Percentiles rank a stretch among this genome's conserved stretches.
phyloP scores from a whole-genome alignment of 1,284 basidiomycete genomes.

The Cryptococcus sp. region DNA sequence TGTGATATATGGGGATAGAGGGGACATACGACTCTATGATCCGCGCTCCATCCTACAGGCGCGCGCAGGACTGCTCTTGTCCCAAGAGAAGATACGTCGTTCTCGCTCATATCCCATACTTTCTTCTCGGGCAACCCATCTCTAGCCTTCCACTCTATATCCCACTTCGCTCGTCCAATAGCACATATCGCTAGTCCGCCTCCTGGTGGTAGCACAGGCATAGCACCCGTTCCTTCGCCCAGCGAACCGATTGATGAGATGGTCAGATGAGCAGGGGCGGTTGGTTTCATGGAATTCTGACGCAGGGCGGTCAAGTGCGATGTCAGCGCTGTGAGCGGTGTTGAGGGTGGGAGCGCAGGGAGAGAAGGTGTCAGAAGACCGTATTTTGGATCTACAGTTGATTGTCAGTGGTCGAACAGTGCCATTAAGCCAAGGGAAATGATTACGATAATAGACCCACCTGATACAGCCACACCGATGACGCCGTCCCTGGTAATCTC shows the following conservation, averaged over 20 bases:
- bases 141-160: constrained; percentile 34
- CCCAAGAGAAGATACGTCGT: constrained; percentile 57
- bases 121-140: constrained; percentile 27
- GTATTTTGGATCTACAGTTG: constrained; percentile 63
- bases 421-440: too few species aligned
- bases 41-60: constrained; percentile 81
- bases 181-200: constrained; percentile 90
- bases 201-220: constrained; percentile 80
- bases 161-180: constrained; percentile 78
- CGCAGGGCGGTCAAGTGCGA: constrained; percentile 60
- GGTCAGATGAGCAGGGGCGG: constrained; percentile 68
- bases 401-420: background rate
- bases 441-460: constrained; percentile 16
- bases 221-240: constrained; percentile 69
- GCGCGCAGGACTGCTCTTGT: constrained; percentile 63
- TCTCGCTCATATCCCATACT: constrained; percentile 62
- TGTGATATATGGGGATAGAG: too few species aligned
- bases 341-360: constrained; percentile 61
- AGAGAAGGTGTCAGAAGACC: constrained; percentile 87
- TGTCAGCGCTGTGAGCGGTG: constrained; percentile 65
- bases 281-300: constrained; percentile 64
- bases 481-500: constrained; percentile 40
- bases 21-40: constrained; percentile 73
- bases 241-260: constrained; percentile 85
- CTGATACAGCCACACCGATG: constrained; percentile 47